Evolutionary conservation across 306 rosid genomes (phyloP), one percentile per base, ranked within the genome.

Genomic region (Fragaria iinumae): DNA sequence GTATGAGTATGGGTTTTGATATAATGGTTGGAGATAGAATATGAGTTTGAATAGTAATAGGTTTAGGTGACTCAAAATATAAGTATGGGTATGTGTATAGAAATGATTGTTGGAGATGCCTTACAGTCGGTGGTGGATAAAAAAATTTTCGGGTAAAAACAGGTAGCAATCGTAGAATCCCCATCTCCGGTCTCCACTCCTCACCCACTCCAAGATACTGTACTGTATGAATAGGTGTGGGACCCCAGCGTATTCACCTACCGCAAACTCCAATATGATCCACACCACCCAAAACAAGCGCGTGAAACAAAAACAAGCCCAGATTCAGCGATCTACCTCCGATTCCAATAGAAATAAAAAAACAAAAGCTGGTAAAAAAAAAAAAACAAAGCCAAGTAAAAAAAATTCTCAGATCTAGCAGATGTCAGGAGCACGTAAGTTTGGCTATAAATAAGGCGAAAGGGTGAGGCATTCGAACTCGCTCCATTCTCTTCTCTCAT

Each of bases 391-490:
- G 13, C 4, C 23, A 14, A 17, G 2, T 0, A 48, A 36, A 11
- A 36, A 2, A 27, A 27, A 1, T 38, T 20, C 59, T 55, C 67
- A 88, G 89, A 88, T 83, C 91, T 53, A 39, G 32, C 27, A 3
- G 57, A 21, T 27, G 67, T 27, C 18, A 27, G 8, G 6, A 6
- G 20, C 1, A n/a, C 20, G 41, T n/a, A 18, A 57, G 64, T 10
- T 66, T 49, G 68, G 76, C 86, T 85, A 90, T 90, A 90, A 88
- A 86, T 90, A 85, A 3, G 39, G 63, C 69, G 74, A 76, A 77
- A 8, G 41, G 47, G 20, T 17, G 53, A 21, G 6, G 7, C 72
- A 48, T 36, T 75, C 12, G 41, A 82, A 82, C 79, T 82, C 82
- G 85, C 80, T 72, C 85, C 71, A 21, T 11, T 67, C 85, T 77